Percentiles rank a stretch among this genome's conserved stretches.
phyloP scores from a whole-genome alignment of 2,329 filamentous ascomycete genomes.

The Setomelanomma holmii region DNA sequence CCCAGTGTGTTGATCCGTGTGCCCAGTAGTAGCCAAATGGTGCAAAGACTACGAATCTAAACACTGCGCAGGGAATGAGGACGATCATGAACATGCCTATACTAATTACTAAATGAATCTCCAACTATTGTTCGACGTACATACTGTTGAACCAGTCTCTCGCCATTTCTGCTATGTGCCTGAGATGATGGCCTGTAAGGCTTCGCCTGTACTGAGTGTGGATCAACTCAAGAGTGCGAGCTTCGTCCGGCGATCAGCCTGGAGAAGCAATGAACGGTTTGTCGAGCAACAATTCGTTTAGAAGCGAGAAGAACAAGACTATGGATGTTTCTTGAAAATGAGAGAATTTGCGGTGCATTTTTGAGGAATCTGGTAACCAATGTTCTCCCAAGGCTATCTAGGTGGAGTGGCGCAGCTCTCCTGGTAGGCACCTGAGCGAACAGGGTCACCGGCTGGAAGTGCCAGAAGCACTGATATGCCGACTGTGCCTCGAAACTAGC shows the following conservation, averaged over 20 bases:
- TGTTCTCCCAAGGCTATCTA: too few relatives aligned
- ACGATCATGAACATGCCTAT: neutral
- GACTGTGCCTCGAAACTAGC: neutral
- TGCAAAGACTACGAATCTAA: conserved; percentile 12
- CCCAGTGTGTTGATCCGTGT: conserved; percentile 2
- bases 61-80: neutral
- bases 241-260: neutral
- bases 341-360: neutral
- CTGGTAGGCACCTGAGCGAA: neutral
- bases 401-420: conserved; percentile 1
- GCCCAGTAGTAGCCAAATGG: conserved; percentile 8
- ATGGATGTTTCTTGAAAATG: neutral
- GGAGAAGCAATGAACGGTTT: neutral
- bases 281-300: neutral
- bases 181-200: neutral
- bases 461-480: too few relatives aligned
- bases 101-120: neutral
- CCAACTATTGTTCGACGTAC: neutral
- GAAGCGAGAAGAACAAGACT: neutral
- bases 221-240: too few relatives aligned
- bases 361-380: neutral
- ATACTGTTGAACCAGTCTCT: neutral
- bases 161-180: neutral
- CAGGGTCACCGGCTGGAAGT: conserved; percentile 6
- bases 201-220: neutral